Evolutionary conservation across 176 grass and related monocot species (phyloP).

Genomic region (Hsuehochloa calcarea): DNA sequence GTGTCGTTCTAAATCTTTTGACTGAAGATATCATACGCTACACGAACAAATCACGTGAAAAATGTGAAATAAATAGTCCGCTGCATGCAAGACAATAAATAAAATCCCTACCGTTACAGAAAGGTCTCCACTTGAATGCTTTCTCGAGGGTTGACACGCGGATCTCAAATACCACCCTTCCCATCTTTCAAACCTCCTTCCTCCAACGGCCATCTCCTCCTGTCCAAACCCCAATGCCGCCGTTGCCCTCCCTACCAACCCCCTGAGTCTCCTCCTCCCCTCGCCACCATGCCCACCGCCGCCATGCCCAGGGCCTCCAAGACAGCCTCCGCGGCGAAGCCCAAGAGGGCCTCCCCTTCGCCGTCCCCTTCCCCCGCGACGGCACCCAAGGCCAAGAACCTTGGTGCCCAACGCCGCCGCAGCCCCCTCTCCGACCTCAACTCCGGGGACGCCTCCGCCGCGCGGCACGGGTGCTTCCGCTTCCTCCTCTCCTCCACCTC

Average conservation of each 20-base stretch:
- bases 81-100: no score
- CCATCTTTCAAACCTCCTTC: neutral
- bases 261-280: neutral
- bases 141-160: neutral
- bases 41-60: no score
- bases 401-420: conserved; percentile 26
- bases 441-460: conserved; percentile 27
- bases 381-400: conserved; percentile 38
- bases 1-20: no score
- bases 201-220: conserved; percentile 41
- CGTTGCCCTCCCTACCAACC: neutral
- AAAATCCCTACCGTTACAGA: neutral
- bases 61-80: no score
- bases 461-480: conserved; percentile 48
- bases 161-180: conserved; percentile 12
- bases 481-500: conserved; percentile 51
- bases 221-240: neutral
- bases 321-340: conserved; percentile 15
- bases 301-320: conserved; percentile 17
- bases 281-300: conserved; percentile 3
- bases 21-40: no score
- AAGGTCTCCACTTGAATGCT: conserved; percentile 12
- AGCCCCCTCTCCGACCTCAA: conserved; percentile 68
- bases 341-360: conserved; percentile 20
- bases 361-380: conserved; percentile 30